Evolutionary conservation across 164 flowering plant genomes (phyloP).

Genomic region (Piper longum): DNA sequence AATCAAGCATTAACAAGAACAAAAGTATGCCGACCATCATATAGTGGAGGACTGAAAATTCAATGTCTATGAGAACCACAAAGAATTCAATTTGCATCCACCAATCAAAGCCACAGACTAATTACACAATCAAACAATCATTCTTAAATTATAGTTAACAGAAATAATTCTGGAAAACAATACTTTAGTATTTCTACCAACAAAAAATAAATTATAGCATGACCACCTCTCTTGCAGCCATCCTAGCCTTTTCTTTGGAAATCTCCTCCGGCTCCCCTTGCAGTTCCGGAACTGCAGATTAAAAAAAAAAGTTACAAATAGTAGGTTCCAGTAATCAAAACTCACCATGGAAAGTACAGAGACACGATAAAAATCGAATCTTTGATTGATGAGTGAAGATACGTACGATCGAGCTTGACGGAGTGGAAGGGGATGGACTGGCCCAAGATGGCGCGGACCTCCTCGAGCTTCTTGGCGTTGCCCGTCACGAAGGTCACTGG

Average conservation of each 20-base stretch:
- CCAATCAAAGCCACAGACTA: neutral
- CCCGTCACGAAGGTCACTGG: slow-evolving; percentile 97
- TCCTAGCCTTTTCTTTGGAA: slow-evolving; percentile 82
- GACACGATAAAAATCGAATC: neutral
- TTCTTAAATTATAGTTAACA: neutral
- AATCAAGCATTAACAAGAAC: neutral
- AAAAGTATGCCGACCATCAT: neutral
- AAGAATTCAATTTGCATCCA: neutral
- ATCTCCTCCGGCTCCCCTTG: slow-evolving; percentile 97
- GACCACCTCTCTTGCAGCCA: slow-evolving; percentile 70
- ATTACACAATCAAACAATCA: neutral
- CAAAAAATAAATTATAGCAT: too few species aligned
- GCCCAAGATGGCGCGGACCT: slow-evolving; percentile 75
- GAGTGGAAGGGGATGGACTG: slow-evolving; percentile 81
- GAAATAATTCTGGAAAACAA: too few species aligned
- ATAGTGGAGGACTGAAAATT: neutral
- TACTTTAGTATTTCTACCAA: too few species aligned
- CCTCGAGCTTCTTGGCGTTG: slow-evolving; percentile 89
- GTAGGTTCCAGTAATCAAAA: neutral
- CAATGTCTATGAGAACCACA: neutral
- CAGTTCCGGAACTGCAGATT: slow-evolving; percentile 63
- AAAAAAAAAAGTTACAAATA: neutral
- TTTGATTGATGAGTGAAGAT: too few species aligned
- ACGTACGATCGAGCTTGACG: slow-evolving; percentile 62
- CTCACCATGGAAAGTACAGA: too few species aligned